Percentiles rank a stretch among this genome's conserved stretches.
Evolutionary conservation across 306 rosid genomes (phyloP).

Genomic region (Cucurbita moschata): DNA sequence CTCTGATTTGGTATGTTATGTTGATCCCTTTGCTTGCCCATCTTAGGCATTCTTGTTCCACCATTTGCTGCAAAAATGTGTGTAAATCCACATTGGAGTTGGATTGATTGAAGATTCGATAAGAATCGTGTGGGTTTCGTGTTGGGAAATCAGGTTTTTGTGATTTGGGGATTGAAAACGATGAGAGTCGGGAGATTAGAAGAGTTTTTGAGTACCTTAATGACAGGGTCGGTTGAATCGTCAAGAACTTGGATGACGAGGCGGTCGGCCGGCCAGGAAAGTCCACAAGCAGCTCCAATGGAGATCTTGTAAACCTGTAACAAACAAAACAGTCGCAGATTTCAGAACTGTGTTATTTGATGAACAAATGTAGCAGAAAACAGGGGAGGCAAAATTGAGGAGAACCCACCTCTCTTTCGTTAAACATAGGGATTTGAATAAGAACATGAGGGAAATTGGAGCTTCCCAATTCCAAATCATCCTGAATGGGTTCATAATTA

Average conservation of each 20-base stretch:
- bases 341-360: neutral
- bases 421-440: constrained; percentile 97
- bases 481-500: constrained; percentile 46
- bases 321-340: neutral
- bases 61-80: constrained; percentile 60
- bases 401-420: constrained; percentile 65
- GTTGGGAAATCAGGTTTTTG: neutral
- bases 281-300: constrained; percentile 94
- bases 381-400: neutral
- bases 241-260: constrained; percentile 96
- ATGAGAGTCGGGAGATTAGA: neutral
- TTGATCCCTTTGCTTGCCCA: constrained; percentile 93
- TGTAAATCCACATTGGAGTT: neutral
- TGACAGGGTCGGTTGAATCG: constrained; percentile 77
- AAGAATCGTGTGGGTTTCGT: neutral
- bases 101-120: neutral
- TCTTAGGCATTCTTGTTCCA: constrained; percentile 82
- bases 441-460: constrained; percentile 76
- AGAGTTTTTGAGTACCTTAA: constrained; percentile 39
- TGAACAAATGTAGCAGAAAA: neutral
- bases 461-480: constrained; percentile 64
- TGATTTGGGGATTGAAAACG: neutral
- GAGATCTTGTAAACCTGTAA: constrained; percentile 86
- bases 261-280: constrained; percentile 95
- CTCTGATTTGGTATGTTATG: constrained; percentile 82